A percentile compares a stretch with the other conserved stretches of the same genome.
Evolutionary conservation across 2,329 filamentous ascomycete species (phyloP).

Genomic region (Pochonia chlamydosporia): DNA sequence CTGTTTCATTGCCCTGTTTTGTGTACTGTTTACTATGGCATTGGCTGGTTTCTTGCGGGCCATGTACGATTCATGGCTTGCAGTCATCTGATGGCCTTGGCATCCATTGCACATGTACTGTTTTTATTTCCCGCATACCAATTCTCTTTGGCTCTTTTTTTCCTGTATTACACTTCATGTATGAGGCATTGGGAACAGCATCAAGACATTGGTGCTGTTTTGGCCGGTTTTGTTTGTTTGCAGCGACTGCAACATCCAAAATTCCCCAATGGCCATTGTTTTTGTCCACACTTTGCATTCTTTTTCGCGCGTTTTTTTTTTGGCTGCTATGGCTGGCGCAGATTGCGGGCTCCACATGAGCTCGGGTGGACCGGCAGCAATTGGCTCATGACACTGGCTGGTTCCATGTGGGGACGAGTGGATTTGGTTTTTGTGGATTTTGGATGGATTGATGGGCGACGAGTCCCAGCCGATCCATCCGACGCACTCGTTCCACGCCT

Average conservation of each 20-base stretch:
- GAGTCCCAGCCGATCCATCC: slow-evolving; percentile 16
- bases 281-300: slow-evolving; percentile 12
- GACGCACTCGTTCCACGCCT: slow-evolving; percentile 7
- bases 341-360: slow-evolving; percentile 29
- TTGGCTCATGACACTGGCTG: slow-evolving; percentile 19
- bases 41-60: background rate
- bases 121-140: too few relatives aligned
- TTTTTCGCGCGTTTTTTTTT: slow-evolving; percentile 18
- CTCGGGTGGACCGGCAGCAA: slow-evolving; percentile 19
- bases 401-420: slow-evolving; percentile 16
- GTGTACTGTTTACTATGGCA: background rate
- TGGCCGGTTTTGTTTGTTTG: too few relatives aligned
- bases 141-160: too few relatives aligned
- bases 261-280: slow-evolving; percentile 9
- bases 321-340: slow-evolving; percentile 17
- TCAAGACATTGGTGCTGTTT: too few relatives aligned
- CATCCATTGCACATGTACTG: too few relatives aligned
- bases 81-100: too few relatives aligned
- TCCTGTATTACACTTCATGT: too few relatives aligned
- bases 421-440: background rate
- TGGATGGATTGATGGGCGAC: background rate
- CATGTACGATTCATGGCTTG: too few relatives aligned
- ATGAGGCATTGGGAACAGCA: too few relatives aligned
- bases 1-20: background rate
- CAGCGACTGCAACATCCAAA: background rate